Evolutionary conservation across 805 yeast species (phyloP), one percentile per base, ranked within the genome.

Genomic region (Lipomyces mesembrius): DNA sequence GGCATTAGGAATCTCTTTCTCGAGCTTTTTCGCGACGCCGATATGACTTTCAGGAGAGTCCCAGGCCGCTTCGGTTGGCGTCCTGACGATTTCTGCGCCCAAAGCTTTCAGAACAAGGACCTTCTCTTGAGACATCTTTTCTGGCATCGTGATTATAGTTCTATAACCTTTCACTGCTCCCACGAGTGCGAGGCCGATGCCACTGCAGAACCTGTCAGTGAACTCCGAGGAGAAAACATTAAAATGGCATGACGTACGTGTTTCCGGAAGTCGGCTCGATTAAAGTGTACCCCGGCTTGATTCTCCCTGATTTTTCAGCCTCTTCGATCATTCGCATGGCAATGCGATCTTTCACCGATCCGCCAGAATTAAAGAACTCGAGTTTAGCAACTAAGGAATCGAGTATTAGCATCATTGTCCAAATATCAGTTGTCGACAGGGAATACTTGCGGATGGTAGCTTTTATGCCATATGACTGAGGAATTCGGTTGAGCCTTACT

Each of bases 1-100:
- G 35, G 95, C 88, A 76, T 90, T 89, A 64, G 94, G 93, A 72
- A 91, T 89, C 79, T 91, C 96, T 77, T 85, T 86, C 76, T 90
- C 91, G 75, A 91, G 83, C 72, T 88, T 87, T 76, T 82, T 84
- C 63, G 96, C 96, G 52, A 91, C 97, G 71, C 96, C 96, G 76
- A 91, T 90, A 75, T 91, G 96, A 39, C 93, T 88, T 78, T 91
- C 96, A 56, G 96, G 96, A 59, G 96, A 85, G 74, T 91, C 96
- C 91, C 92, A 91, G 1, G 96, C 96, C 56, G 96, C 96, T 76
- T 89, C 96, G 35, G 93, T 91, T 61, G 97, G 96, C 12, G 97
- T 91, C 82, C 97, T 86, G 72, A 91, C 88, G 76, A 91, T 91
- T 78, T 91, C 96, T 39, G 97, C 96, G 66, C 97, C 97, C 67